phyloP scores from a whole-genome alignment of 108 stramenopile species.

The Licmophora abbreviata region DNA sequence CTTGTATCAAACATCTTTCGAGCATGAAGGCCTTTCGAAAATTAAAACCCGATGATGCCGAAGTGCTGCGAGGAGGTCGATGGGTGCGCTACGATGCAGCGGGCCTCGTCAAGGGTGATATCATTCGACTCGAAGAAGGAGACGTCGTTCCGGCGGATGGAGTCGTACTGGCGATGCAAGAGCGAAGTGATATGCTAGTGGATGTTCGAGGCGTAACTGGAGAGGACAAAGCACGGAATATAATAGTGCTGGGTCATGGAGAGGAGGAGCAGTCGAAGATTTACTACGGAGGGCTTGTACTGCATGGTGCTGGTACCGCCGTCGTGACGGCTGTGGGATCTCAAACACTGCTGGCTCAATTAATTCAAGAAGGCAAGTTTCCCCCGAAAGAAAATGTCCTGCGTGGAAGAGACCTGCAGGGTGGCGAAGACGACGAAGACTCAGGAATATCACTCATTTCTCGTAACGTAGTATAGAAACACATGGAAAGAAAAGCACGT shows the following conservation, averaged over 20 bases:
- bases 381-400: conserved; percentile 41
- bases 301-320: conserved; percentile 62
- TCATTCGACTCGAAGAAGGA: conserved; percentile 71
- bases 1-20: conserved; percentile 74
- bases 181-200: conserved; percentile 47
- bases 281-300: conserved; percentile 61
- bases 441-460: not conserved
- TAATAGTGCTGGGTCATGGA: no score
- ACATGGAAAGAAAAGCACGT: not conserved
- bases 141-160: conserved; percentile 83
- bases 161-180: conserved; percentile 36
- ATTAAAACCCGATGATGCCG: conserved; percentile 78
- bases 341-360: conserved; percentile 37
- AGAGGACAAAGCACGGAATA: conserved; percentile 40
- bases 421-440: conserved; percentile 7
- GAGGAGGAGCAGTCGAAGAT: no score
- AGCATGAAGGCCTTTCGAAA: conserved; percentile 67
- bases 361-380: conserved; percentile 58
- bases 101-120: conserved; percentile 63
- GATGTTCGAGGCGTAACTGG: conserved; percentile 63
- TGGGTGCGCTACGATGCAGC: conserved; percentile 83
- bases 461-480: no score
- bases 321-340: conserved; percentile 61
- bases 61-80: conserved; percentile 56
- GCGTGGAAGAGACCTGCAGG: conserved; percentile 4